Base-by-base conservation (phyloP, 441 rosid species). In the Aquilaria agallochum region DNA sequence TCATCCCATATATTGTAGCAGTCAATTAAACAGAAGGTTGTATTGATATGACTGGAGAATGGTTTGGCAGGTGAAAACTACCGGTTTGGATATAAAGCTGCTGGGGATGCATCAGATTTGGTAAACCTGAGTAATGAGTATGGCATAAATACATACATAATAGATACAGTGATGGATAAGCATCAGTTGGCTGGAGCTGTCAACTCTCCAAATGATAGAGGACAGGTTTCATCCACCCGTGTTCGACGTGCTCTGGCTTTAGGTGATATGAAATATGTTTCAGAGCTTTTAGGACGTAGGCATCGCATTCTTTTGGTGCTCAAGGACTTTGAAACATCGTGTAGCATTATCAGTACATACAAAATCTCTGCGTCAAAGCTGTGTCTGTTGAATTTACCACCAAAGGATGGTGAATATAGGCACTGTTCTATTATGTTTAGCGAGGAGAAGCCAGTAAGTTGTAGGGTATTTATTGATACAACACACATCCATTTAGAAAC, bases 191-290 rank as follows among this genome's bases (percentile, higher is more conserved):
- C 71, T n/a, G 65, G 59, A 69, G 73, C 73, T 58, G 55, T 60
- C 55, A 72, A 61, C 15, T 31, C 55, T 50, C 71, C 42, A 14
- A 80, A 85, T 70, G 95, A 92, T 66, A 85, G 70, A 77, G 95
- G 96, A n/a, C 96, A 92, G 59, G 96, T 92, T 36, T 89, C 96
- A 12, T 89, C 96, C 50, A 92, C 98, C 31, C 89, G 93, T 52
- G 88, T 92, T 58, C 95, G 95, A 12, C 88, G 76, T 66, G 96
- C 93, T 63, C 80, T 92, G 64, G 87, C 93, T 15, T 65, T 60
- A 0, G 98, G 96, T 55, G 91, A 92, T 63, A 77, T 81, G 87
- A 76, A 72, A 56, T 85, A 87, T 6, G 98, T 89, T 30, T 74
- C 95, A 2, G 90, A 87, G 72, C 93, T 92, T 64, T 80, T 92